Evolutionary conservation across 2,329 filamentous ascomycete genomes (phyloP), one percentile per base, ranked within the genome.

Genomic region (Xylariales sp.): DNA sequence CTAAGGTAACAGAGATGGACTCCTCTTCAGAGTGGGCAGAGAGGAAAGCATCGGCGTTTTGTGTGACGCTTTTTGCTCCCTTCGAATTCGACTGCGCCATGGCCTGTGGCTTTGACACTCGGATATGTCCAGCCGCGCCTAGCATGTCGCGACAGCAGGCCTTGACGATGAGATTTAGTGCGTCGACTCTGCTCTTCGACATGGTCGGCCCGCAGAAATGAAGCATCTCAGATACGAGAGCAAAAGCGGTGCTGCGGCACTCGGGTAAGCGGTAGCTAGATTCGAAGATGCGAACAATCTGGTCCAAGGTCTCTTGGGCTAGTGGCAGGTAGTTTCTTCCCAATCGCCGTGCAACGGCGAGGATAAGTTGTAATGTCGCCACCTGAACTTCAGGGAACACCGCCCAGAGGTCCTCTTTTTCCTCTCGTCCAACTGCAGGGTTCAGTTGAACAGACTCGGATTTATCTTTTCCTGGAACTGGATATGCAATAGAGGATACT

Each of bases 391-490:
- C 70, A 5, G 90, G 86, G 10, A 96, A 70, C 14, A 78, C 69
- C 32, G 74, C 66, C 77, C 85, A 90, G 4, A 96, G 70, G 30
- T 82, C 78, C 37, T 95, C 88, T 43, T 83, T 83, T 61, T 96
- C 91, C 34, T 94, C 86, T 43, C 84, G 78, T 21, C 81, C 74
- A 45, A 93, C 78, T 45, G 87, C 83, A 6, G 81, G 70, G 49
- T 89, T 90, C 42, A 81, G 69, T 43, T 82, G 76, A n/a, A 78
- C 61, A 2, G 66, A 69, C 47, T 69, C 68, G 15, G 59, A 61
- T 42, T 69, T 70, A 43, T 58, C 65, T 55, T 53, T 70, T 47
- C 33, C 62, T 48, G 51, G 70, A 40, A 48, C 76, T 59, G 59
- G 78, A 46, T 56, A 74, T 58, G 70, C 67, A 30, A 94, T 72